Evolutionary conservation across 2,329 filamentous ascomycete genomes (phyloP), one percentile per base, ranked within the genome.

Genomic region (Pseudovirgaria hyperparasitica): DNA sequence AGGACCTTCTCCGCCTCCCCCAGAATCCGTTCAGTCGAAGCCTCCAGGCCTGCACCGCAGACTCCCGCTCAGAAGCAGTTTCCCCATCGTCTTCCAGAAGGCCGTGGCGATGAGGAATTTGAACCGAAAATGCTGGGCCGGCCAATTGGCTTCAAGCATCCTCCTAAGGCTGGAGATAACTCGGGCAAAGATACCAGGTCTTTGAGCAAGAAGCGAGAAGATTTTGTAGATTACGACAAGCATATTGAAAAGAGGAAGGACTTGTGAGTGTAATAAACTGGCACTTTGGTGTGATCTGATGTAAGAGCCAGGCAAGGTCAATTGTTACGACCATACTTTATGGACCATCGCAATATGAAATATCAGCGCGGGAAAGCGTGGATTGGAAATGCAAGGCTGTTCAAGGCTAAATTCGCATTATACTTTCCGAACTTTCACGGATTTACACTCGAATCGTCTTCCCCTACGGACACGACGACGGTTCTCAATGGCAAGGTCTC

Each of bases 381-480:
- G 58, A 62, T 87, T 27, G 76, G 84, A 12, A 87, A 87, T 19
- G 72, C 80, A 4, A 67, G 78, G n/a, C 67, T 87, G 25, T 96
- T 96, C 66, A 79, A 76, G 45, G 68, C 68, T 38, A 82, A 92
- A 20, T 68, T 75, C 27, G 79, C 87, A 5, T 70, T 94, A 37
- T 96, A 80, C 63, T 94, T 98, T 59, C 90, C 90, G 23, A 98
- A 98, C 57, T 64, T 98, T 32, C 71, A 70, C 50, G 90, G 90
- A 23, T 64, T 70, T 40, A 94, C 85, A 2, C 65, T 94, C 16
- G 58, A 70, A 29, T 73, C 71, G 39, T 43, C 33, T 20, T 36
- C 31, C n/a, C 30, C 19, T 5, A 39, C 29, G 22, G 72, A 92
- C 55, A 93, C 86, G 2, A 94, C 86, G 6, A 67, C 75, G 0